Evolutionary conservation across 768 basidiomycete species (phyloP), one percentile per base, ranked within the genome.

Genomic region (Mycena leptocephala): DNA sequence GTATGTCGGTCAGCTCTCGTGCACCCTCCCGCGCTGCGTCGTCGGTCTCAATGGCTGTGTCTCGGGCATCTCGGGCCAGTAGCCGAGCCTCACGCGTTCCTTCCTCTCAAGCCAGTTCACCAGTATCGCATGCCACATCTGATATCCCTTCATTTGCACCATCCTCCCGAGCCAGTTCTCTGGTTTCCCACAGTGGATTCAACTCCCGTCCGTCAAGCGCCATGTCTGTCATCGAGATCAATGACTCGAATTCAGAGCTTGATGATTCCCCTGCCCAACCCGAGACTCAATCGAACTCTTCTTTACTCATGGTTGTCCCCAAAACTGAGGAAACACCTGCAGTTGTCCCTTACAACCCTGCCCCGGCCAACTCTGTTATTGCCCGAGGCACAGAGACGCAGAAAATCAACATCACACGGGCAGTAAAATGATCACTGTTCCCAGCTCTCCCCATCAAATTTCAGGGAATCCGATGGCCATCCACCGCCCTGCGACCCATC

Each of bases 41-140:
- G 2, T 64, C 28, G 11, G 13, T 26, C 22, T 63, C 61, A n/a
- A 11, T 32, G 30, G 59, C 59, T 18, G 33, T 10, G 18, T 37
- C 59, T 11, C 8, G 35, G 13, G 13, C 6, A 28, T 43, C 41
- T n/a, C 26, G 41, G 14, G 41, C 62, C 28, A 46, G 62, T 46
- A 46, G 62, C 41, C 28, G 41, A 16, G 26, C 18, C 14, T 64
- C 62, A 2, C 9, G 37, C 30, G 26, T 24, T 3, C 41, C 62
- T 16, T 64, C 62, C 20, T 64, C 62, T 43, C 62, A 41, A 32
- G 62, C 62, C 41, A 64, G 62, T 32, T 64, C 62, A 2, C 62
- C 62, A 10, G 39, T 32, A 16, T 64, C 62, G 10, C 10, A 39
- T n/a, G 20, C 37, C 22, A 5, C 39, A 5, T 63, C 62, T 32